Percentiles rank a stretch among this genome's conserved stretches.
Evolutionary conservation across 805 yeast species (phyloP).

Genomic region (Monosporozyma solicola): DNA sequence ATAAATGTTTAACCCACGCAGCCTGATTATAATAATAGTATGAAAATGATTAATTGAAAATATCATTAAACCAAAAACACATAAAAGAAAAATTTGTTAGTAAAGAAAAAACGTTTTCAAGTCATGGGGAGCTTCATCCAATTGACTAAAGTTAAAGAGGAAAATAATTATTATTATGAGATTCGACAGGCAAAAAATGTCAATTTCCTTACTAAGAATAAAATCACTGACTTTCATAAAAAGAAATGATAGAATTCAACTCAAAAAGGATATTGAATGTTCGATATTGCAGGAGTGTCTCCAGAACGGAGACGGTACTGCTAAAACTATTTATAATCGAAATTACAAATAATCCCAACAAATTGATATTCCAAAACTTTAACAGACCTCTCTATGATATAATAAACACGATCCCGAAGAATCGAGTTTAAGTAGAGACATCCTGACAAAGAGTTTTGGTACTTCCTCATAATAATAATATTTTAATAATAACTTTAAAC

Average conservation of each 20-base stretch:
- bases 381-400: slow-evolving; percentile 70
- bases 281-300: slow-evolving; percentile 31
- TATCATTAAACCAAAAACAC: slow-evolving; percentile 1
- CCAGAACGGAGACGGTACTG: slow-evolving; percentile 31
- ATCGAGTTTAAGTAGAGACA: slow-evolving; percentile 31
- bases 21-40: slow-evolving; percentile 46
- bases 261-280: slow-evolving; percentile 53
- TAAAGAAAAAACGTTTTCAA: slow-evolving; percentile 5
- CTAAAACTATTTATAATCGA: slow-evolving; percentile 31
- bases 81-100: slow-evolving; percentile 8
- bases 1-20: slow-evolving; percentile 95
- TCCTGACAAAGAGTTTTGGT: slow-evolving; percentile 91
- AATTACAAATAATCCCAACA: slow-evolving; percentile 41
- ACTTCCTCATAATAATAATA: neutral
- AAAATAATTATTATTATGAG: neutral
- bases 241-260: slow-evolving; percentile 50
- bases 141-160: neutral
- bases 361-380: slow-evolving; percentile 90
- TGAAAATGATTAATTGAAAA: neutral
- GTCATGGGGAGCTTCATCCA: neutral
- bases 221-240: slow-evolving; percentile 6
- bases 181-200: slow-evolving; percentile 35
- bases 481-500: neutral
- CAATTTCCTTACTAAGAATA: slow-evolving; percentile 86
- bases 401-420: neutral